Conservation (phyloP, 2,329 filamentous ascomycete species). For the Coniochaeta pulveracea region DNA sequence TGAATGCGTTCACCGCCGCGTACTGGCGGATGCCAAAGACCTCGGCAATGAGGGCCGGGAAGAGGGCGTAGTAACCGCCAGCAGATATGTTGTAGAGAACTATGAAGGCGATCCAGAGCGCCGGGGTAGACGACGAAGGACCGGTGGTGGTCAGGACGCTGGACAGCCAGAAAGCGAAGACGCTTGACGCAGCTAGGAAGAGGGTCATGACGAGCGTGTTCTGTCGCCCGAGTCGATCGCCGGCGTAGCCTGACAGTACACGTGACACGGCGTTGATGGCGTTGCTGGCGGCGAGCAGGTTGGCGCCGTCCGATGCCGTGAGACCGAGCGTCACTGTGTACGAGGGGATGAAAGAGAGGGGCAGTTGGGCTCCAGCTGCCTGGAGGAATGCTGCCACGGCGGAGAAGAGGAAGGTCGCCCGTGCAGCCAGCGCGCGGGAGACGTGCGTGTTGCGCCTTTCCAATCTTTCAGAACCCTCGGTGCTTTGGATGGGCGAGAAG, state of each 20-base stretch:
- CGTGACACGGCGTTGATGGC: slow-evolving; percentile 31
- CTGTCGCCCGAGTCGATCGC: slow-evolving; percentile 33
- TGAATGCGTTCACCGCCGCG: slow-evolving; percentile 33
- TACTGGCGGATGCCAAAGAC: slow-evolving; percentile 35
- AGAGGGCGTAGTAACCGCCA: slow-evolving; percentile 32
- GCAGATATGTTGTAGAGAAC: slow-evolving; percentile 28
- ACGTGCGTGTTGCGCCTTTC: slow-evolving; percentile 21
- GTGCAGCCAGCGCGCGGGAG: slow-evolving; percentile 21
- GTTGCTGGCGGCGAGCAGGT: slow-evolving; percentile 30
- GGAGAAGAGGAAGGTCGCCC: slow-evolving; percentile 28
- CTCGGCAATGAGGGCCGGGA: slow-evolving; percentile 33
- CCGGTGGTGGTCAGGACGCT: slow-evolving; percentile 13
- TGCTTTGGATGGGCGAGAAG: slow-evolving; percentile 16
- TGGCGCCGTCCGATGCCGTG: slow-evolving; percentile 26
- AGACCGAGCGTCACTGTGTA: slow-evolving; percentile 32
- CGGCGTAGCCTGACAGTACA: slow-evolving; percentile 29
- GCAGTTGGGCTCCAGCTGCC: slow-evolving; percentile 31
- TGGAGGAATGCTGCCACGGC: slow-evolving; percentile 26
- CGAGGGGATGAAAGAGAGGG: slow-evolving; percentile 34
- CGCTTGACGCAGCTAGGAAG: slow-evolving; percentile 21
- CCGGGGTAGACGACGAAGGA: slow-evolving; percentile 15
- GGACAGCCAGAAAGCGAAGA: slow-evolving; percentile 24
- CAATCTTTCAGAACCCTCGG: slow-evolving; percentile 12
- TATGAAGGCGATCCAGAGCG: slow-evolving; percentile 28
- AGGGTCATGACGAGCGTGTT: slow-evolving; percentile 32